Percentiles rank a stretch among this genome's conserved stretches.
Evolutionary conservation across 2,329 filamentous ascomycete genomes (phyloP).

Genomic region (Cladosporium halotolerans): DNA sequence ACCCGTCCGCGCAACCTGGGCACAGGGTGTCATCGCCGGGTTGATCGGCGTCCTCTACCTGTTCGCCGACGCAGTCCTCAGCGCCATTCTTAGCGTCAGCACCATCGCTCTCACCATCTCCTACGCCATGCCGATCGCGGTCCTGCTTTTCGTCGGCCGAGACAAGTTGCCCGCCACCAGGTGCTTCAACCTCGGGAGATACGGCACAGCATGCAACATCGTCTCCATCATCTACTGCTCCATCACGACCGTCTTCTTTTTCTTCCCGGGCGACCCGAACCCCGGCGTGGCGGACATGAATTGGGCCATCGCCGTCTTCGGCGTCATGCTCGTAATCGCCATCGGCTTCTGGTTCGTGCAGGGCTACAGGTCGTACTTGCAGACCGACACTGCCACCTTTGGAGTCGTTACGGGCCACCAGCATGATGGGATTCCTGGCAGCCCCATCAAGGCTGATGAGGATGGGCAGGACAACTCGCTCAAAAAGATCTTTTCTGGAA

Average conservation of each 20-base stretch:
- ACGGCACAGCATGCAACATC: slow-evolving; percentile 16
- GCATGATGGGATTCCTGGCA: not conserved
- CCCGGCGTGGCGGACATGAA: slow-evolving; percentile 16
- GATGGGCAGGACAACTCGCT: not conserved
- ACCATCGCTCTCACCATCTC: slow-evolving; percentile 38
- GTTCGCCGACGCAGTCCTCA: slow-evolving; percentile 36
- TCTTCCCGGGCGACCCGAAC: slow-evolving; percentile 16
- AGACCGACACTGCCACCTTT: slow-evolving; percentile 6
- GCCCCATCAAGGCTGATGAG: not conserved
- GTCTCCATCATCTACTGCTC: slow-evolving; percentile 26
- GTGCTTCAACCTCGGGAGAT: slow-evolving; percentile 41
- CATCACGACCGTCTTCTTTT: slow-evolving; percentile 14
- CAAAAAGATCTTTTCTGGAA: slow-evolving; percentile 6
- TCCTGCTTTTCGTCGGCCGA: slow-evolving; percentile 42
- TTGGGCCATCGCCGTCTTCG: slow-evolving; percentile 14
- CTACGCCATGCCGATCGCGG: slow-evolving; percentile 35
- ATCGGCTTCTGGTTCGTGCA: slow-evolving; percentile 13
- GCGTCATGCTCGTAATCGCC: slow-evolving; percentile 12
- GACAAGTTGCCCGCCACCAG: slow-evolving; percentile 44
- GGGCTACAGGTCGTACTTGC: slow-evolving; percentile 6
- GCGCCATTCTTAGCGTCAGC: slow-evolving; percentile 38
- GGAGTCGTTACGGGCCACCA: slow-evolving; percentile 5
- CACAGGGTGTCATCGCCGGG: slow-evolving; percentile 43
- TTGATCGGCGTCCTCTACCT: slow-evolving; percentile 46
- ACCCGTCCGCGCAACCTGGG: slow-evolving; percentile 48